phyloP scores from a whole-genome alignment of 768 basidiomycete genomes.

The Lactarius quietus region DNA sequence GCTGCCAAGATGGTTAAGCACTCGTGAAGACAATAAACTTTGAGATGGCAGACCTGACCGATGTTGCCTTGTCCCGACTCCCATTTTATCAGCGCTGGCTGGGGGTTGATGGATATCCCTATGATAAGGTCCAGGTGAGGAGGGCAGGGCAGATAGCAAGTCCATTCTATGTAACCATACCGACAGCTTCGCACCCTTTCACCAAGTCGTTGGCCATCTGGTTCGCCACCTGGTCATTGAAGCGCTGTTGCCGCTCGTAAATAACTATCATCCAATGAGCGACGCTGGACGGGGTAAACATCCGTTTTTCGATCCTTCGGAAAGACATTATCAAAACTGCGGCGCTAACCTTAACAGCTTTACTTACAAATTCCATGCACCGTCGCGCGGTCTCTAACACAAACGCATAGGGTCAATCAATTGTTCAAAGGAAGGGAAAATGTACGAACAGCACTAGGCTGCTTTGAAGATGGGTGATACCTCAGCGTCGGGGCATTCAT shows the following conservation, averaged over 20 bases:
- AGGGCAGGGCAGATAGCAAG: background rate
- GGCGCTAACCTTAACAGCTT: too few relatives aligned
- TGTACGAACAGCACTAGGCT: slow-evolving; percentile 52
- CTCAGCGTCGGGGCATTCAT: slow-evolving; percentile 60
- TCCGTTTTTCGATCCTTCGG: slow-evolving; percentile 67
- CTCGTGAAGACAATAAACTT: background rate
- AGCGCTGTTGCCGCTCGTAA: slow-evolving; percentile 60
- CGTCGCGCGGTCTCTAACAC: slow-evolving; percentile 55
- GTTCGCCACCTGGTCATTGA: slow-evolving; percentile 44
- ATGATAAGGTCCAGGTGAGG: background rate
- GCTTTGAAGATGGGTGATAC: slow-evolving; percentile 57
- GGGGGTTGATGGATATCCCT: slow-evolving; percentile 59
- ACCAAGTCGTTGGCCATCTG: slow-evolving; percentile 57
- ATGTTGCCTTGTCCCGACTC: slow-evolving; percentile 57
- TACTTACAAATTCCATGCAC: slow-evolving; percentile 74
- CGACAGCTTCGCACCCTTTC: slow-evolving; percentile 50
- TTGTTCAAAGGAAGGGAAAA: slow-evolving; percentile 1
- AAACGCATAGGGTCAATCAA: background rate
- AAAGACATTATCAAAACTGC: background rate
- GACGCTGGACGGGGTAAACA: slow-evolving; percentile 54
- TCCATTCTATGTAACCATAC: slow-evolving; percentile 39
- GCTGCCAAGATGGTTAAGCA: slow-evolving; percentile 30
- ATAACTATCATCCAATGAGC: slow-evolving; percentile 60
- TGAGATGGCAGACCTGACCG: slow-evolving; percentile 17
- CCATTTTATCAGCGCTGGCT: slow-evolving; percentile 46